Evolutionary conservation across 2,329 filamentous ascomycete species (phyloP), one percentile per base, ranked within the genome.

Genomic region (Aspergillus vadensis): DNA sequence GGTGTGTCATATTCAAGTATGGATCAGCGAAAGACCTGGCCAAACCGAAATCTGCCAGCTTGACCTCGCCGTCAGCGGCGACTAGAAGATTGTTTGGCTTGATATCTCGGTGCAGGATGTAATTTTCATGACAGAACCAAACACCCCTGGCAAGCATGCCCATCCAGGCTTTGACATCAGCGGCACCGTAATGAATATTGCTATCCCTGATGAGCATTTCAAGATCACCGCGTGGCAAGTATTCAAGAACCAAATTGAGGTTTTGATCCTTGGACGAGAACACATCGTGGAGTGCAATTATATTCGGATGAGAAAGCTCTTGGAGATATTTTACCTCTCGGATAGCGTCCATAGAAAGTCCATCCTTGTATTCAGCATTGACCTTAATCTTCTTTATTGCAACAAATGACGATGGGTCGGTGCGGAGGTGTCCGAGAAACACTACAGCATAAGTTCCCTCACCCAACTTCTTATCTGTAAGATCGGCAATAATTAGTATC

Each of bases 1-100:
- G 92, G 71, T 88, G 88, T 1, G 94, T 97, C 95, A 99, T 99
- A 68, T 85, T 84, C 58, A 87, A 82, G 70, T 92, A 91, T 0
- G 95, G 94, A 75, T 99, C 95, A 7, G 92, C 89, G 75, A 97
- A 97, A 62, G 85, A 86, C 64, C 95, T 84, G 5, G 95, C 95
- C 36, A 99, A 87, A 83, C 95, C 95, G 70, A 99, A 99, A 89
- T 99, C 95, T 38, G 94, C 95, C 54, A 99, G 86, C 76, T 98
- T 98, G 72, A 99, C 87, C 72, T 94, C 91, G 52, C 95, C 94
- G 73, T 97, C 91, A 44, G 91, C 90, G 21, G 92, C 92, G 69
- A 99, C 96, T 61, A 99, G 84, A 77, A 98, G 81, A 80, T 99
- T 99, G 85, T 98, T 98, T 51, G 94, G 94, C 79, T 99, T 99